Conservation (phyloP, 2,329 filamentous ascomycete genomes). For the Didymella lethalis region DNA sequence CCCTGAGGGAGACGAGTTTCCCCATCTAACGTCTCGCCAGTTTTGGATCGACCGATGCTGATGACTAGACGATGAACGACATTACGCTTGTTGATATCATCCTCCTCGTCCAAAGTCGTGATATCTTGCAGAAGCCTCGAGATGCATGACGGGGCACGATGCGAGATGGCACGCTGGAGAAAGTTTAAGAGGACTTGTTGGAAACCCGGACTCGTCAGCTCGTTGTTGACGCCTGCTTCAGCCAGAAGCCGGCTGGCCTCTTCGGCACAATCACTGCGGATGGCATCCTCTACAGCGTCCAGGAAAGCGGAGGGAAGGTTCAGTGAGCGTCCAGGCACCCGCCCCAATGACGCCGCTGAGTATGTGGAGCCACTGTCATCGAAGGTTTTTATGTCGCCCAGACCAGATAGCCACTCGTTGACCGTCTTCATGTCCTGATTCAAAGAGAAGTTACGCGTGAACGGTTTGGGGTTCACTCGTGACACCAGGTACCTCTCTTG, state of each 20-base stretch:
- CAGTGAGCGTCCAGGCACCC: conserved; percentile 77
- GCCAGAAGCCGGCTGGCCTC: conserved; percentile 64
- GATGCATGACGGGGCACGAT: conserved; percentile 73
- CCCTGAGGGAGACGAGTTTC: conserved; percentile 62
- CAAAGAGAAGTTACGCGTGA: conserved; percentile 76
- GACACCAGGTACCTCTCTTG: conserved; percentile 88
- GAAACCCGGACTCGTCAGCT: conserved; percentile 58
- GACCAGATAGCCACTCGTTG: conserved; percentile 88
- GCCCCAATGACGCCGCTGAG: conserved; percentile 74
- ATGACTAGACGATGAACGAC: conserved; percentile 93
- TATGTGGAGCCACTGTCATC: conserved; percentile 78
- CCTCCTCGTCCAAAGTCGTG: conserved; percentile 78
- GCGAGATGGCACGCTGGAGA: conserved; percentile 78
- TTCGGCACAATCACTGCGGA: conserved; percentile 71
- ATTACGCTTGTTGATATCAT: conserved; percentile 94
- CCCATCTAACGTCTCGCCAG: conserved; percentile 56
- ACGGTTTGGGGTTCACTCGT: conserved; percentile 87
- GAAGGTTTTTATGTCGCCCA: conserved; percentile 78
- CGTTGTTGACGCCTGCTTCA: conserved; percentile 63
- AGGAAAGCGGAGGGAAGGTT: conserved; percentile 73
- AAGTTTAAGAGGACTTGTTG: conserved; percentile 80
- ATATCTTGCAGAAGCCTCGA: conserved; percentile 73
- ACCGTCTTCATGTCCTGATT: conserved; percentile 70
- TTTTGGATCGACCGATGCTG: conserved; percentile 80
- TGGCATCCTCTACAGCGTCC: conserved; percentile 75